Conservation (phyloP, 2,329 filamentous ascomycete genomes). For the Fusarium begoniae region DNA sequence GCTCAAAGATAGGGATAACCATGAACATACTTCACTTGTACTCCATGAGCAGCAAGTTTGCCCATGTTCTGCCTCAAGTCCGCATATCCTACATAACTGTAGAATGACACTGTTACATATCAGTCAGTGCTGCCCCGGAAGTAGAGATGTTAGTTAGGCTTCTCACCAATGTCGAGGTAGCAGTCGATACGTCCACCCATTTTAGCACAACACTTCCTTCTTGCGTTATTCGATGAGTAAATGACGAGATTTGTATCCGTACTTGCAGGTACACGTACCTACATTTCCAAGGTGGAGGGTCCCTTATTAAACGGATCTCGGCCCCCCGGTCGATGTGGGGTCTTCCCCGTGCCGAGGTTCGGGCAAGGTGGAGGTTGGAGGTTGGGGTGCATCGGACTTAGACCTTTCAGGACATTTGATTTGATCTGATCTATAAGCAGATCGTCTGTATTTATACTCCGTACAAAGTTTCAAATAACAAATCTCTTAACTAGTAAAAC, state of each 20-base stretch:
- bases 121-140: conserved; percentile 1
- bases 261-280: neutral
- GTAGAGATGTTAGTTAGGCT: neutral
- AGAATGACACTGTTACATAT: conserved; percentile 66
- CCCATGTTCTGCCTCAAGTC: conserved; percentile 67
- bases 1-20: too few species aligned
- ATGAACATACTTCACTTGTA: conserved; percentile 70
- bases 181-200: conserved; percentile 72
- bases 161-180: conserved; percentile 73
- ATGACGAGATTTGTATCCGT: neutral
- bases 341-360: neutral
- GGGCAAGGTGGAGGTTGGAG: neutral
- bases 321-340: conserved; percentile 27
- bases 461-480: neutral
- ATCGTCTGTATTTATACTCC: neutral
- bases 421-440: neutral
- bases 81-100: conserved; percentile 65
- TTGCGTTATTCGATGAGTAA: neutral
- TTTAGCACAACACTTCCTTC: neutral
- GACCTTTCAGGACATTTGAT: neutral
- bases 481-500: neutral
- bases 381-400: neutral
- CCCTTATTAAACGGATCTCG: neutral
- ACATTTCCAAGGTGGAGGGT: neutral
- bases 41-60: conserved; percentile 63